Percentiles rank a stretch among this genome's conserved stretches.
Evolutionary conservation across 345 rosid genomes (phyloP).

Genomic region (Euphorbia pulcherrima): DNA sequence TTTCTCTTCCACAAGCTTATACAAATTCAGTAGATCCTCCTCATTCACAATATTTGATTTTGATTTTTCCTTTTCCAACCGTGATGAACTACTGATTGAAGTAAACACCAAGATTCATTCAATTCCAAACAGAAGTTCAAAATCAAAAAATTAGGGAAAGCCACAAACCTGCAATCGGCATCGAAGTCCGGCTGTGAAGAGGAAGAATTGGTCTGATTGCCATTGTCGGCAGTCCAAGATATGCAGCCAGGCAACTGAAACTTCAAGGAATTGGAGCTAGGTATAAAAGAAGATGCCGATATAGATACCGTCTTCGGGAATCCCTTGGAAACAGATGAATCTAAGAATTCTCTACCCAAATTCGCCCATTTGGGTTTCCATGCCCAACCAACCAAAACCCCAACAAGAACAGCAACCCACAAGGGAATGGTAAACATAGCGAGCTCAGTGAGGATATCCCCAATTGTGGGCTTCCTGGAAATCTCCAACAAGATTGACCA

Average conservation of each 20-base stretch:
- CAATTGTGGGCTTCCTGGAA: conserved; percentile 40
- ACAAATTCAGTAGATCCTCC: conserved; percentile 65
- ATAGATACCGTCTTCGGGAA: conserved; percentile 10
- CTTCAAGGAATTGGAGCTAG: conserved; percentile 42
- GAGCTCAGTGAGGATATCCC: conserved; percentile 47
- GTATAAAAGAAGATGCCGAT: conserved; percentile 21
- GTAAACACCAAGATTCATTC: neutral
- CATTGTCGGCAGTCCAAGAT: conserved; percentile 40
- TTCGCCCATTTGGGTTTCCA: conserved; percentile 94
- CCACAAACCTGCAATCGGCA: conserved; percentile 51
- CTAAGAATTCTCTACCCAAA: conserved; percentile 40
- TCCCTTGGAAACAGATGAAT: conserved; percentile 21
- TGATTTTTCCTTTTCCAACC: conserved; percentile 29
- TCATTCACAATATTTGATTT: conserved; percentile 41
- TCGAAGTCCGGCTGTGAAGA: conserved; percentile 21
- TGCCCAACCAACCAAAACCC: conserved; percentile 87
- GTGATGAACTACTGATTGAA: conserved; percentile 37
- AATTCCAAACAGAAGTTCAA: neutral
- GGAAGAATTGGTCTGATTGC: conserved; percentile 20
- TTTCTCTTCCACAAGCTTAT: conserved; percentile 71
- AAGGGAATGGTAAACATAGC: conserved; percentile 54
- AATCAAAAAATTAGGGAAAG: neutral
- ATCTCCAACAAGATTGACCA: conserved; percentile 48
- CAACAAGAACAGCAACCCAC: conserved; percentile 78
- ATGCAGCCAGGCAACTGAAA: conserved; percentile 51